Evolutionary conservation across 2,329 filamentous ascomycete genomes (phyloP).

Genomic region (Neofusicoccum cordaticola): DNA sequence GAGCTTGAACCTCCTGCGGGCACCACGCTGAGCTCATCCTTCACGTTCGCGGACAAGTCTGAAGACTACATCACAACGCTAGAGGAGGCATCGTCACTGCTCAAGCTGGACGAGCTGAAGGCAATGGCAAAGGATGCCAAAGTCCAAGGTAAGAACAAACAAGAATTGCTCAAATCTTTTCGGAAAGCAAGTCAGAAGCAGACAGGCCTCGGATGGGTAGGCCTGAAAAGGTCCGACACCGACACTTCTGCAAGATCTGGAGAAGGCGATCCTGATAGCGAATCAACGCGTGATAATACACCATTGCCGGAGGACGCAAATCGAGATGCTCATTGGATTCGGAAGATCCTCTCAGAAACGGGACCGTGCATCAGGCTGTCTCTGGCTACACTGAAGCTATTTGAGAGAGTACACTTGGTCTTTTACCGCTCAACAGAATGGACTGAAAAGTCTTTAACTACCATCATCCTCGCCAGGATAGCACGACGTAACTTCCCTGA

Average conservation of each 20-base stretch:
- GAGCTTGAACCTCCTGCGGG: constrained; percentile 49
- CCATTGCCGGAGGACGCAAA: constrained; percentile 47
- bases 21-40: constrained; percentile 53
- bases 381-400: constrained; percentile 69
- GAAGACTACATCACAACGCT: constrained; percentile 70
- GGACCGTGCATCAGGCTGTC: constrained; percentile 85
- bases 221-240: constrained; percentile 63
- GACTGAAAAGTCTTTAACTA: constrained; percentile 95
- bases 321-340: constrained; percentile 69
- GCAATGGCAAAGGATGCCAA: constrained; percentile 79
- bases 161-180: constrained; percentile 72
- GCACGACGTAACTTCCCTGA: constrained; percentile 82
- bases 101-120: constrained; percentile 88
- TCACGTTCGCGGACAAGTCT: constrained; percentile 78
- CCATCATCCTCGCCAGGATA: constrained; percentile 90
- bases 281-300: constrained; percentile 33
- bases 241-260: constrained; percentile 53
- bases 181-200: constrained; percentile 73
- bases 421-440: constrained; percentile 96
- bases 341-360: constrained; percentile 72
- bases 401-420: constrained; percentile 90
- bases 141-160: constrained; percentile 83
- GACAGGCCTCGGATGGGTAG: constrained; percentile 67
- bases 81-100: constrained; percentile 76
- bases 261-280: constrained; percentile 25